Percentiles rank a stretch among this genome's conserved stretches.
Conservation (phyloP, 2,329 filamentous ascomycete species). For the Aspergillus pseudoterreus region DNA sequence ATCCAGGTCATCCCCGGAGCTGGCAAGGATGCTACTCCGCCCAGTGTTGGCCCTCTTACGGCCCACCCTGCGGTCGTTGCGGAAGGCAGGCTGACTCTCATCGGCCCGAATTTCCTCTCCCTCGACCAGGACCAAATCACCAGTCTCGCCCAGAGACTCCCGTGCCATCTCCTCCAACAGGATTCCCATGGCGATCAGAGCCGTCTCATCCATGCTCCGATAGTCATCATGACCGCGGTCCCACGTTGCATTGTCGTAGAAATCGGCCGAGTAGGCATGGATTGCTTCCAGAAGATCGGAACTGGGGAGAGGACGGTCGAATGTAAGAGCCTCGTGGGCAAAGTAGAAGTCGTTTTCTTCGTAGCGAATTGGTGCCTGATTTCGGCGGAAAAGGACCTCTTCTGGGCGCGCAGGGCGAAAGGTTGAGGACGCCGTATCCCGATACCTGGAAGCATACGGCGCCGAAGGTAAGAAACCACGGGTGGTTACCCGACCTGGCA, state of each 20-base stretch:
- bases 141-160: conserved; percentile 52
- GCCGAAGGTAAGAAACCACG: conserved; percentile 30
- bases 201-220: conserved; percentile 59
- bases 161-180: conserved; percentile 56
- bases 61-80: conserved; percentile 3
- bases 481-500: conserved; percentile 45
- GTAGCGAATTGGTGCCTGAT: conserved; percentile 48
- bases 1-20: conserved; percentile 22
- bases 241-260: conserved; percentile 42
- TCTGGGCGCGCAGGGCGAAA: conserved; percentile 50
- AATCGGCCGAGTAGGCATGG: conserved; percentile 56
- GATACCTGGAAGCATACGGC: conserved; percentile 25
- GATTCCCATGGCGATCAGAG: conserved; percentile 58
- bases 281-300: conserved; percentile 56
- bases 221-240: conserved; percentile 39
- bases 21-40: conserved; percentile 16
- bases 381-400: conserved; percentile 55
- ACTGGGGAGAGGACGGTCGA: conserved; percentile 45
- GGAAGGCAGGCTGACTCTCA: conserved; percentile 14
- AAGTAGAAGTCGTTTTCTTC: conserved; percentile 55
- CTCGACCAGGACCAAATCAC: conserved; percentile 57
- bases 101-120: conserved; percentile 30
- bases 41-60: conserved; percentile 20
- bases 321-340: conserved; percentile 45
- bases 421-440: conserved; percentile 33